Conservation (phyloP, 2,329 filamentous ascomycete species). For the Colletotrichum lupini region DNA sequence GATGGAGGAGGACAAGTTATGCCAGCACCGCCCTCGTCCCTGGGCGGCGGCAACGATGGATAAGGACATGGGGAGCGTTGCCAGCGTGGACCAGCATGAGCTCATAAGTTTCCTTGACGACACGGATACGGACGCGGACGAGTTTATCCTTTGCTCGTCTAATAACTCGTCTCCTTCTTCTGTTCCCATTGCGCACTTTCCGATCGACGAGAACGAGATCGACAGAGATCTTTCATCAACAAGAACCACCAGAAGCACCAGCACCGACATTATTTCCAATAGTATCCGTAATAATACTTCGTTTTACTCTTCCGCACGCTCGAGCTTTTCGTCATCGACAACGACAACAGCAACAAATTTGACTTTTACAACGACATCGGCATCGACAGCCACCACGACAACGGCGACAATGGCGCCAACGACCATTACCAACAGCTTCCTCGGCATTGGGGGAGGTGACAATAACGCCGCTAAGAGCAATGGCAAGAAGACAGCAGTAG, state of each 20-base stretch:
- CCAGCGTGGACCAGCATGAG: conserved; percentile 18
- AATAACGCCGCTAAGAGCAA: conserved; percentile 8
- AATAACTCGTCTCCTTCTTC: background rate
- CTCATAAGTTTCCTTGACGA: conserved; percentile 37
- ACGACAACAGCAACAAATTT: background rate
- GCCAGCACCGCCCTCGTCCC: conserved; percentile 14
- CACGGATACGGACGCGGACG: conserved; percentile 21
- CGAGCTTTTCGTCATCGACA: conserved; percentile 15
- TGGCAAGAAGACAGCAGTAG: conserved; percentile 11
- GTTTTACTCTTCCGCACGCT: conserved; percentile 22
- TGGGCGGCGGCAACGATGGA: conserved; percentile 23
- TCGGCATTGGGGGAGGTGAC: conserved; percentile 4
- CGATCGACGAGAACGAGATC: background rate
- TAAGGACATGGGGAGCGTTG: background rate
- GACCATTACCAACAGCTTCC: background rate
- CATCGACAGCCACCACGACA: conserved; percentile 6
- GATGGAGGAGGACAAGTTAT: background rate
- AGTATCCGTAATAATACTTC: background rate
- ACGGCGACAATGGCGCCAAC: conserved; percentile 31
- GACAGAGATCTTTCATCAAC: background rate
- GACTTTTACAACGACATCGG: conserved; percentile 6
- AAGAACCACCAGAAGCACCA: background rate
- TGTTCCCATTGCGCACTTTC: background rate
- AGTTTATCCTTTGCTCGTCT: background rate
- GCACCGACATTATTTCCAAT: background rate